These are phyloP conservation scores for Paxillus involutus DNA, from an alignment of 768 basidiomycete genomes.

Conservation along the genomic window DNA sequence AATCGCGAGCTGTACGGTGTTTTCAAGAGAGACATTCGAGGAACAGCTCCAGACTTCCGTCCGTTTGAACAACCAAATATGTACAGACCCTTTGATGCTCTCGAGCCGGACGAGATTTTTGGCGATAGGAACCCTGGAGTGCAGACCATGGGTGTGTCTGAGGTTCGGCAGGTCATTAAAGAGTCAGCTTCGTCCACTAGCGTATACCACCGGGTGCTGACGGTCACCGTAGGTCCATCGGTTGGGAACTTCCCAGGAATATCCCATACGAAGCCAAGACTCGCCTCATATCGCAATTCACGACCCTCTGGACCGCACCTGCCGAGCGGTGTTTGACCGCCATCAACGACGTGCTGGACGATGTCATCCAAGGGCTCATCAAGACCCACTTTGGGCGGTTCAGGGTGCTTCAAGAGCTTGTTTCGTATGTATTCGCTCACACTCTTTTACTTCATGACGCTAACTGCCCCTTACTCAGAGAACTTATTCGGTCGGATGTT, in stretches of 20 bases:
- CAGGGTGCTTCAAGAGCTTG: slow-evolving; percentile 28
- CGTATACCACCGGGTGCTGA: neutral
- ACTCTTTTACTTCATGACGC: neutral
- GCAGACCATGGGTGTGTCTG: slow-evolving; percentile 27
- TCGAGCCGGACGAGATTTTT: slow-evolving; percentile 5
- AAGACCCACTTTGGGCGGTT: slow-evolving; percentile 42
- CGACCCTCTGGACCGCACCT: slow-evolving; percentile 37
- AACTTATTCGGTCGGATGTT: slow-evolving; percentile 26
- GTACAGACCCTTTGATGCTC: slow-evolving; percentile 8
- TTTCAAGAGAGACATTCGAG: slow-evolving; percentile 36
- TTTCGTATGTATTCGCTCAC: slow-evolving; percentile 32
- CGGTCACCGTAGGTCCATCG: slow-evolving; percentile 29
- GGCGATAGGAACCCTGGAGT: slow-evolving; percentile 1
- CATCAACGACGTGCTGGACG: slow-evolving; percentile 31
- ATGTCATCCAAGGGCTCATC: slow-evolving; percentile 28
- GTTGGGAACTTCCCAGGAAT: slow-evolving; percentile 44
- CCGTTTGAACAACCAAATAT: slow-evolving; percentile 21
- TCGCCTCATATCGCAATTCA: slow-evolving; percentile 35
- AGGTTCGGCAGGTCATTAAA: slow-evolving; percentile 34
- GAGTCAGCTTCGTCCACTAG: slow-evolving; percentile 26
- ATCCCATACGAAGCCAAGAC: slow-evolving; percentile 41
- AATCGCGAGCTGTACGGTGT: slow-evolving; percentile 32
- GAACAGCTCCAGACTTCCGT: slow-evolving; percentile 43
- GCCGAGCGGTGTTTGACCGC: slow-evolving; percentile 33
- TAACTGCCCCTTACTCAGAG: slow-evolving; percentile 17